phyloP scores from a whole-genome alignment of 192 early-diverging fungal species.

The Backusella luteola region DNA sequence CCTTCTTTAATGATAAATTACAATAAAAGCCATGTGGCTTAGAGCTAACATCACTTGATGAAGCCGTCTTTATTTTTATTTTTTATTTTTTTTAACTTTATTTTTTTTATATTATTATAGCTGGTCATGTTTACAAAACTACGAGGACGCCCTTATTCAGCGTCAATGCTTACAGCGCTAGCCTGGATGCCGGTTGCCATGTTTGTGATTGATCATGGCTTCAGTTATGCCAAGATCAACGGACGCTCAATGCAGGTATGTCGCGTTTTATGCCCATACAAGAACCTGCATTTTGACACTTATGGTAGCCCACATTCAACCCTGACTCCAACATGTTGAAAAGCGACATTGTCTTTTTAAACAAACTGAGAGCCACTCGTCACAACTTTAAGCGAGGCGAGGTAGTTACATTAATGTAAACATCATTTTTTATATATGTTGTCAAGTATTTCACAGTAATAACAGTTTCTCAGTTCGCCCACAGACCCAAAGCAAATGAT shows the following conservation, averaged over 20 bases:
- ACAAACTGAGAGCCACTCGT: constrained; percentile 47
- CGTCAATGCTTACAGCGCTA: constrained; percentile 22
- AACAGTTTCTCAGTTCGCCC: constrained; percentile 48
- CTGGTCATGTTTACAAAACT: constrained; percentile 5
- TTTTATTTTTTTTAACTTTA: background rate
- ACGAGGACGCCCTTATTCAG: constrained; percentile 21
- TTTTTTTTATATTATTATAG: background rate
- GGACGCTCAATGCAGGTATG: constrained; percentile 59
- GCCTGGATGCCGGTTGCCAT: constrained; percentile 50
- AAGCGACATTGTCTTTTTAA: constrained; percentile 66
- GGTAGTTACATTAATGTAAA: constrained; percentile 57
- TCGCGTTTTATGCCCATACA: background rate
- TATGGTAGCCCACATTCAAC: constrained; percentile 65
- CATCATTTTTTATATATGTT: background rate
- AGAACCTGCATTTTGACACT: background rate
- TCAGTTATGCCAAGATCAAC: constrained; percentile 41
- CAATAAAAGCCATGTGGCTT: background rate
- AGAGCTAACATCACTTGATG: background rate
- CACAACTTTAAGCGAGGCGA: constrained; percentile 60
- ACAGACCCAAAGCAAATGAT: constrained; percentile 65
- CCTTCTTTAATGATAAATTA: background rate
- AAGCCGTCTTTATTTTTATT: background rate
- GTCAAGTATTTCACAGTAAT: no score
- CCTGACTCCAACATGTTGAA: constrained; percentile 64
- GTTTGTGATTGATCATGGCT: constrained; percentile 52